These are phyloP conservation scores for Gossypium arboreum DNA, from an alignment of 345 rosid genomes.

Conservation along the genomic window DNA sequence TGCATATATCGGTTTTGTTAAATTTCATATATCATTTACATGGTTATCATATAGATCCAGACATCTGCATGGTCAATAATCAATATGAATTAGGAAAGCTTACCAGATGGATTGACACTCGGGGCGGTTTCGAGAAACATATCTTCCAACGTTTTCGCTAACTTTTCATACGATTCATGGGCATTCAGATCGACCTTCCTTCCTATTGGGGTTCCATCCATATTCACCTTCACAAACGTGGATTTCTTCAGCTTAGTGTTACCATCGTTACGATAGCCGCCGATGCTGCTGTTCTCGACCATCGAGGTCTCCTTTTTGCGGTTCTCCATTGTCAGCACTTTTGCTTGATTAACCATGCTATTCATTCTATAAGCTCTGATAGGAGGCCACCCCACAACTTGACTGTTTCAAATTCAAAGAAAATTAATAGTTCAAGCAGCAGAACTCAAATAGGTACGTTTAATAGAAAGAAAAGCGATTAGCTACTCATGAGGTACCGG, in stretches of 20 bases:
- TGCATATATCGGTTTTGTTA: too few relatives aligned
- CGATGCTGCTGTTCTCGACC: constrained; percentile 28
- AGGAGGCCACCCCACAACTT: constrained; percentile 97
- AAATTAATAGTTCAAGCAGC: constrained; percentile 2
- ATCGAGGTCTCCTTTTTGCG: constrained; percentile 25
- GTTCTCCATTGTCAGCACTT: constrained; percentile 34
- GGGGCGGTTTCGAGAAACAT: constrained; percentile 62
- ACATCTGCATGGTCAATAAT: neutral
- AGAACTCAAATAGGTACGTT: neutral
- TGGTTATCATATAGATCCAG: neutral
- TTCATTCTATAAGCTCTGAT: constrained; percentile 73
- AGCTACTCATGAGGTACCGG: neutral
- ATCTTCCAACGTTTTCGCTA: constrained; percentile 62
- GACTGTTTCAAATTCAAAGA: constrained; percentile 40
- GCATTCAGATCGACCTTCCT: constrained; percentile 79
- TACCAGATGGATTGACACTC: constrained; percentile 28
- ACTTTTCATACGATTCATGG: constrained; percentile 62
- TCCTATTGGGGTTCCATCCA: constrained; percentile 94
- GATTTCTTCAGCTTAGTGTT: constrained; percentile 42
- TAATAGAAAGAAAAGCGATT: neutral
- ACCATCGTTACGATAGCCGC: constrained; percentile 22
- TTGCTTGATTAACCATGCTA: constrained; percentile 67
- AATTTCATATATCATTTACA: too few relatives aligned
- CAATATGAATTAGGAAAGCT: constrained; percentile 27
- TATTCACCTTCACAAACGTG: constrained; percentile 78